Percentiles rank a stretch among this genome's conserved stretches.
These are phyloP conservation scores for Platanus orientalis DNA, from an alignment of 164 flowering plant species.

Conservation along the genomic window DNA sequence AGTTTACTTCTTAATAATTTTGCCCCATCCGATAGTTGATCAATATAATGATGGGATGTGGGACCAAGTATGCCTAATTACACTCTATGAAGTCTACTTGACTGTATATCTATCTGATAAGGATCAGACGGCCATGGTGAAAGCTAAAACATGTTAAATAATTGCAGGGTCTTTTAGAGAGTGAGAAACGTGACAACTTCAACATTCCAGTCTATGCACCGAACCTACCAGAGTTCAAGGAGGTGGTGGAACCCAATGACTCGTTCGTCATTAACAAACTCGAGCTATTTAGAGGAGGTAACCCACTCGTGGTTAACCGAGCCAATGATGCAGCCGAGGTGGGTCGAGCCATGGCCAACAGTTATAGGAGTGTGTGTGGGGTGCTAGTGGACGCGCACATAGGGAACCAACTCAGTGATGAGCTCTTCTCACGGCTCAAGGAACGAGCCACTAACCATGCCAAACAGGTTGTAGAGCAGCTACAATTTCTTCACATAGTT, in stretches of 20 bases:
- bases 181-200: conserved; percentile 64
- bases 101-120: too few species aligned
- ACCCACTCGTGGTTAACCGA: conserved; percentile 66
- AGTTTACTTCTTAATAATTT: too few species aligned
- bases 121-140: too few species aligned
- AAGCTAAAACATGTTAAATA: too few species aligned
- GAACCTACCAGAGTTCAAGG: conserved; percentile 76
- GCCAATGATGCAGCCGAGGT: conserved; percentile 71
- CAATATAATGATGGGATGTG: too few species aligned
- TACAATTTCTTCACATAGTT: conserved; percentile 76
- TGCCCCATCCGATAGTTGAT: too few species aligned
- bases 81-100: too few species aligned
- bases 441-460: conserved; percentile 54
- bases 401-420: conserved; percentile 61
- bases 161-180: conserved; percentile 52
- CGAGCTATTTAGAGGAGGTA: conserved; percentile 72
- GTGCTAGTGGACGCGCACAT: conserved; percentile 85
- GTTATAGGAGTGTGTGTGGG: conserved; percentile 71
- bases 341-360: conserved; percentile 68
- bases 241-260: conserved; percentile 71
- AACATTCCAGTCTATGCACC: conserved; percentile 88
- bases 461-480: conserved; percentile 57
- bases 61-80: too few species aligned
- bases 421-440: conserved; percentile 57
- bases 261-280: conserved; percentile 62